Base-by-base conservation (phyloP, 768 basidiomycete genomes). In the Hydnomerulius pinastri region DNA sequence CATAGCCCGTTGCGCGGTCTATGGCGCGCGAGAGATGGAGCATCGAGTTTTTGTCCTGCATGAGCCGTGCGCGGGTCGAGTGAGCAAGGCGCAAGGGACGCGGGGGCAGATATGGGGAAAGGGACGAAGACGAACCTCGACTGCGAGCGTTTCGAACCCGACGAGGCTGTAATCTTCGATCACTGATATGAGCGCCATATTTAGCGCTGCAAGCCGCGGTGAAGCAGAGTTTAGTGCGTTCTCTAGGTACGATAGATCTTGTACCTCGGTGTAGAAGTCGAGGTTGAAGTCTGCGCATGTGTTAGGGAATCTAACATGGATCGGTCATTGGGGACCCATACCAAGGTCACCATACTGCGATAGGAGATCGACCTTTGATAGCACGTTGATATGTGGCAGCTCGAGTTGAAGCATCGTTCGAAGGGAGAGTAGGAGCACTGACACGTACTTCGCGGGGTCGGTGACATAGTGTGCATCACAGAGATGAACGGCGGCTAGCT, bases 391-490 rank as follows among this genome's bases (percentile, higher is more conserved):
- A 65, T 98, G 97, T 0, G 97, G 97, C n/a, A 98, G 79, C 62
- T 97, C 97, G 48, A 99, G 79, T 62, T 98, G 95, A n/a, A 99
- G 77, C 97, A 98, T 98, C 13, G 96, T 91, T 42, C 97, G 81
- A 23, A 99, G 77, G 10, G 95, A 92, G 11, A 98, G 82, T 29
- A 99, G 79, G 36, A 98, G 78, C 30, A 98, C 83, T 11, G 94
- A 93, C 52, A 98, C 79, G 70, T 95, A 99, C 73, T 98, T 98
- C 3, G 92, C 79, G 3, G 95, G 87, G 64, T 98, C 95, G 39
- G 95, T 96, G 60, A 98, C 89, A 67, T 98, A 95, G 71, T 96
- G 92, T 1, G 97, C 91, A 72, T 99, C 96, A 68, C 93, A 97
- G 2, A 99, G 77, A 69, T 98, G 93, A 7, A 98, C 90, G 7